Percentiles rank a stretch among this genome's conserved stretches.
phyloP scores from a whole-genome alignment of 2,329 filamentous ascomycete species.

The Chlorencoelia australis region DNA sequence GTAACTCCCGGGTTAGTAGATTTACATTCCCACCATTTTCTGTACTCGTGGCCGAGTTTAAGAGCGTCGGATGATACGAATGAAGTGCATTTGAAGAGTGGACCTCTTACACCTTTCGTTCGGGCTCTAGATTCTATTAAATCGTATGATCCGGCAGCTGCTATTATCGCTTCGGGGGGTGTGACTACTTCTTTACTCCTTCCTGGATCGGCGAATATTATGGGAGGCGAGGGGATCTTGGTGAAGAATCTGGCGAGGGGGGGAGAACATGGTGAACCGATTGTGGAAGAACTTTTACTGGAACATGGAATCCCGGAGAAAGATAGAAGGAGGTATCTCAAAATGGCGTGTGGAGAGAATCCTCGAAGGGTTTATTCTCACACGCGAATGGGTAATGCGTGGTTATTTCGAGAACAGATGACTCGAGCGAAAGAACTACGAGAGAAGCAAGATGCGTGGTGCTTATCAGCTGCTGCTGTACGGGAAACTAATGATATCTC shows the following conservation, averaged over 20 bases:
- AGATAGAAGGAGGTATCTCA: slow-evolving; percentile 32
- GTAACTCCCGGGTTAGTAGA: slow-evolving; percentile 37
- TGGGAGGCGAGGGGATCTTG: slow-evolving; percentile 35
- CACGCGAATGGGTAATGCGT: slow-evolving; percentile 33
- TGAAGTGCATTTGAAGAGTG: slow-evolving; percentile 27
- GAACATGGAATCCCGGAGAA: slow-evolving; percentile 29
- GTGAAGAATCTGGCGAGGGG: slow-evolving; percentile 32
- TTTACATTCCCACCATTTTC: slow-evolving; percentile 36
- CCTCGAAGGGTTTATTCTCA: slow-evolving; percentile 31
- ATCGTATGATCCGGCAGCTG: slow-evolving; percentile 31
- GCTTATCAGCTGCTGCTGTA: slow-evolving; percentile 19
- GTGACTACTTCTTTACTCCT: slow-evolving; percentile 37
- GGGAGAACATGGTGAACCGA: slow-evolving; percentile 29
- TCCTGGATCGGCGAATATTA: slow-evolving; percentile 35
- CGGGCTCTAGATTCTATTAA: slow-evolving; percentile 33
- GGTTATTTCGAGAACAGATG: slow-evolving; percentile 31
- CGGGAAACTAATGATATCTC: slow-evolving; percentile 13
- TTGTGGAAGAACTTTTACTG: slow-evolving; percentile 34
- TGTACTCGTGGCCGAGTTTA: slow-evolving; percentile 28
- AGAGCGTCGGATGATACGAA: slow-evolving; percentile 29
- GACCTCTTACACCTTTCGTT: slow-evolving; percentile 31
- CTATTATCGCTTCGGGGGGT: slow-evolving; percentile 34
- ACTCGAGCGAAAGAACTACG: slow-evolving; percentile 29
- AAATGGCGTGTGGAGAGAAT: slow-evolving; percentile 39
- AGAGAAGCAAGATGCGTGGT: slow-evolving; percentile 30